Conservation (phyloP, 805 yeast species). For the Priceomyces fermenticarens region DNA sequence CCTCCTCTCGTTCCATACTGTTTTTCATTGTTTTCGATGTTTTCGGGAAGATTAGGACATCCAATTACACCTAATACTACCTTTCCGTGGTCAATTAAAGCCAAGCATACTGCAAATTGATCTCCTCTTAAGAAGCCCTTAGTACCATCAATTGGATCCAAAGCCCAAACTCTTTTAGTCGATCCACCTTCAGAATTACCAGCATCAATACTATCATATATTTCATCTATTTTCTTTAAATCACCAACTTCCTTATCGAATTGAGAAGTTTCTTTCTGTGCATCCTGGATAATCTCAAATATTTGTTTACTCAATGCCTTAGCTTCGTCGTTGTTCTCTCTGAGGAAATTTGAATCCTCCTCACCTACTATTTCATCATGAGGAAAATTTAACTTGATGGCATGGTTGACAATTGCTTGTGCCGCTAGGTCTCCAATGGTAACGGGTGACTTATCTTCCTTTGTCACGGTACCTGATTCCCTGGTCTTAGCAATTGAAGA, state of each 20-base stretch:
- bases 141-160: slow-evolving; percentile 98
- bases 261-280: slow-evolving; percentile 43
- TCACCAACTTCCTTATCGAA: slow-evolving; percentile 34
- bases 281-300: slow-evolving; percentile 53
- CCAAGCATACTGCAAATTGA: slow-evolving; percentile 95
- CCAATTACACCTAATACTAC: slow-evolving; percentile 93
- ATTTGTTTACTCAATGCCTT: slow-evolving; percentile 51
- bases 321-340: slow-evolving; percentile 38
- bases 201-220: slow-evolving; percentile 66
- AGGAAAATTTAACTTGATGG: slow-evolving; percentile 78
- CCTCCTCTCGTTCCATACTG: slow-evolving; percentile 56
- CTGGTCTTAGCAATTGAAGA: slow-evolving; percentile 48
- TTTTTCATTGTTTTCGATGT: slow-evolving; percentile 33
- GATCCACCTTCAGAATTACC: slow-evolving; percentile 81
- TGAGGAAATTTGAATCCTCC: slow-evolving; percentile 75
- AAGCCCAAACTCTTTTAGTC: slow-evolving; percentile 88
- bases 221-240: slow-evolving; percentile 42
- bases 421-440: slow-evolving; percentile 96
- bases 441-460: slow-evolving; percentile 90
- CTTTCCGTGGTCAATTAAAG: slow-evolving; percentile 78
- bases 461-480: slow-evolving; percentile 62
- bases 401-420: slow-evolving; percentile 87
- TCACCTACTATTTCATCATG: slow-evolving; percentile 83
- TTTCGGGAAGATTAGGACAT: slow-evolving; percentile 82
- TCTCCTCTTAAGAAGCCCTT: slow-evolving; percentile 93